Evolutionary conservation across 2,329 filamentous ascomycete species (phyloP).

Genomic region (Colletotrichum lupini): DNA sequence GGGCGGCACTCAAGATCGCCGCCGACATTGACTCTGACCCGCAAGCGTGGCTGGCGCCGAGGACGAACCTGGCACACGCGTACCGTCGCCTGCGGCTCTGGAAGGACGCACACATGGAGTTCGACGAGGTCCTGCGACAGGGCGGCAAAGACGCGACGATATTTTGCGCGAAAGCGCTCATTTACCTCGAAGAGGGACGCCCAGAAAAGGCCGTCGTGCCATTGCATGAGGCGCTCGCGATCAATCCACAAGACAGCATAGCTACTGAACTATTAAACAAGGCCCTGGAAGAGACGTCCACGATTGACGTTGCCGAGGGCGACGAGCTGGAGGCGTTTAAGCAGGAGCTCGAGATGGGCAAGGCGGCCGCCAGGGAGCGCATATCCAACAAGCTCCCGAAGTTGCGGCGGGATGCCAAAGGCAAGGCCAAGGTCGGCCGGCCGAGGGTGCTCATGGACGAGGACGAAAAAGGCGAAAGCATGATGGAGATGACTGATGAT

Average conservation of each 20-base stretch:
- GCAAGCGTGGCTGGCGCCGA: constrained; percentile 83
- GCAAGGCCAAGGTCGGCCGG: constrained; percentile 56
- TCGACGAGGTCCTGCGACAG: constrained; percentile 86
- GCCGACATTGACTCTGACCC: constrained; percentile 85
- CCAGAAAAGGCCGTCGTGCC: constrained; percentile 83
- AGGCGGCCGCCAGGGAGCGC: constrained; percentile 53
- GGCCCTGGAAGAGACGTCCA: constrained; percentile 72
- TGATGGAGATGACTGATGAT: constrained; percentile 69
- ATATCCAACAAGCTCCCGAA: constrained; percentile 45
- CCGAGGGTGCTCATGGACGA: constrained; percentile 48
- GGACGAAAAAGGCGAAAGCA: constrained; percentile 54
- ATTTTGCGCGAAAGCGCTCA: constrained; percentile 85
- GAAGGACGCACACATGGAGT: constrained; percentile 79
- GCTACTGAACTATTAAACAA: constrained; percentile 82
- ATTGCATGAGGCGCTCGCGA: constrained; percentile 85
- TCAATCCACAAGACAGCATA: constrained; percentile 82
- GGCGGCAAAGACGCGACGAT: constrained; percentile 83
- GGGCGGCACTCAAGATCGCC: constrained; percentile 80
- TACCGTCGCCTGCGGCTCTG: constrained; percentile 78
- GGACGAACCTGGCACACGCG: constrained; percentile 91
- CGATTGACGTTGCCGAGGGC: constrained; percentile 55
- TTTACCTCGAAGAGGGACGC: constrained; percentile 80
- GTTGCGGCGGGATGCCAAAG: constrained; percentile 50
- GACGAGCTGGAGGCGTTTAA: constrained; percentile 64
- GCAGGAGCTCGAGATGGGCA: constrained; percentile 58